Percentiles rank a stretch among this genome's conserved stretches.
Conservation (phyloP, 2,329 filamentous ascomycete species). For the Leptosphaerulina australis region DNA sequence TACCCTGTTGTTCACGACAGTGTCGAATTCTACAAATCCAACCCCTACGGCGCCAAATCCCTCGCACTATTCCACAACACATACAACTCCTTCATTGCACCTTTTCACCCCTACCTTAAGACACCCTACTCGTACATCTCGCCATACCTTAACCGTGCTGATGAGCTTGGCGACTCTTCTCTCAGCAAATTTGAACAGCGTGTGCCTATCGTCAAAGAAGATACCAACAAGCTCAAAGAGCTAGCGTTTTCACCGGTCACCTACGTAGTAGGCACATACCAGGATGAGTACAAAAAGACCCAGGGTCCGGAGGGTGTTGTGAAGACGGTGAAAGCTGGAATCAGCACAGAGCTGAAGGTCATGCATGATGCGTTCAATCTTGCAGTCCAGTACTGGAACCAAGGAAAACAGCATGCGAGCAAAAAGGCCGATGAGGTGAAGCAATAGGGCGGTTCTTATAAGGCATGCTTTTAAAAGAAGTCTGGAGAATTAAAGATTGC, state of each 20-base stretch:
- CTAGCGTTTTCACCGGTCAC: slow-evolving; percentile 43
- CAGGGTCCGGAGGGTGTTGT: slow-evolving; percentile 43
- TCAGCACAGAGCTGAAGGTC: slow-evolving; percentile 50
- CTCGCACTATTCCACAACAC: slow-evolving; percentile 75
- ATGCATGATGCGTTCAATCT: slow-evolving; percentile 42
- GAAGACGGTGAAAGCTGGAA: slow-evolving; percentile 45
- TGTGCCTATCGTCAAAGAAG: slow-evolving; percentile 56
- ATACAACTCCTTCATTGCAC: slow-evolving; percentile 77
- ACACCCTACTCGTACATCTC: slow-evolving; percentile 81
- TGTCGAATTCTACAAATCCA: slow-evolving; percentile 77
- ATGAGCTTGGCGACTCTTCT: slow-evolving; percentile 56
- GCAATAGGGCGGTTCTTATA: slow-evolving; percentile 28
- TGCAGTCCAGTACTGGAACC: slow-evolving; percentile 40
- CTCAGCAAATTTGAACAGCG: slow-evolving; percentile 46
- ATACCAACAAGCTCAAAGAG: slow-evolving; percentile 52
- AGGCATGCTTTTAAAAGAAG: neutral
- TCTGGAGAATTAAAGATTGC: no score
- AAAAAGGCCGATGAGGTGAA: slow-evolving; percentile 47
- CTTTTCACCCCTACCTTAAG: slow-evolving; percentile 77
- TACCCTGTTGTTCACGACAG: slow-evolving; percentile 84
- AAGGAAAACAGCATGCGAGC: slow-evolving; percentile 41
- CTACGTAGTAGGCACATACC: slow-evolving; percentile 47
- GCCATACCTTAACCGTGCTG: slow-evolving; percentile 83
- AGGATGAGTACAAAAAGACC: slow-evolving; percentile 50
- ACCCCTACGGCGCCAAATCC: slow-evolving; percentile 83